Percentiles rank a stretch among this genome's conserved stretches.
Conservation (phyloP, 202 grass and related monocot genomes). For the Eragrostis tef region DNA sequence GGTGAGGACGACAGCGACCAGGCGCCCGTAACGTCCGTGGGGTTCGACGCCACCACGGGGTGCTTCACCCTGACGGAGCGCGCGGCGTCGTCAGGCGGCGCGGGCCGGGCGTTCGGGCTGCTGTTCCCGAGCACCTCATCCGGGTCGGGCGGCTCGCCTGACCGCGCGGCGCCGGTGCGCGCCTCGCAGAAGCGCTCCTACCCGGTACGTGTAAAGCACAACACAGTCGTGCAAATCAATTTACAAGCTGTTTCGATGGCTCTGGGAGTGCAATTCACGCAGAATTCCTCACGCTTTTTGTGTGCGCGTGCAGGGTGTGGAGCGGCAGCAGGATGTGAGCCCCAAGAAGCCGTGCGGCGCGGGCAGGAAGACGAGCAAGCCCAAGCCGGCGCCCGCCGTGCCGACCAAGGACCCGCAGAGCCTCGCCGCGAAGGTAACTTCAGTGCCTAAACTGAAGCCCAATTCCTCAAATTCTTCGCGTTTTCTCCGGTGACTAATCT, state of each 20-base stretch:
- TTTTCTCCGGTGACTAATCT: neutral
- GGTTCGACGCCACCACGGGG: slow-evolving; percentile 49
- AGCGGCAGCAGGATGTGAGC: slow-evolving; percentile 4
- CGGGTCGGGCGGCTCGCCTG: neutral
- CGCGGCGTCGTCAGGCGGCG: slow-evolving; percentile 1
- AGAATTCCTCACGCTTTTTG: neutral
- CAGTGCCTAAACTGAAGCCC: neutral
- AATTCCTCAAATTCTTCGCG: neutral
- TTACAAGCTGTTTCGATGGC: too few species aligned
- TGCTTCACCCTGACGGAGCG: slow-evolving; percentile 57
- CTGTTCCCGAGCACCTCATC: slow-evolving; percentile 50
- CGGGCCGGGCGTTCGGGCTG: slow-evolving; percentile 40
- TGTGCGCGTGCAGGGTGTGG: slow-evolving; percentile 29
- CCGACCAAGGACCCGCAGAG: slow-evolving; percentile 73
- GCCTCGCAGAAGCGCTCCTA: slow-evolving; percentile 48
- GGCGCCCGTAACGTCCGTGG: slow-evolving; percentile 22
- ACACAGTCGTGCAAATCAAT: neutral
- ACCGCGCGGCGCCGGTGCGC: slow-evolving; percentile 37
- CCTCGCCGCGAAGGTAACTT: slow-evolving; percentile 67
- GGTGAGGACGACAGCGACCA: slow-evolving; percentile 36
- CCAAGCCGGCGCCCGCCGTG: slow-evolving; percentile 50
- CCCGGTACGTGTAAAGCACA: slow-evolving; percentile 29
- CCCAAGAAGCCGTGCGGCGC: slow-evolving; percentile 69
- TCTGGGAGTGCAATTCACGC: neutral
- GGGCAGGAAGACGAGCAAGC: slow-evolving; percentile 64